Conservation (phyloP, 2,329 filamentous ascomycete genomes). For the Elsinoe perseae region DNA sequence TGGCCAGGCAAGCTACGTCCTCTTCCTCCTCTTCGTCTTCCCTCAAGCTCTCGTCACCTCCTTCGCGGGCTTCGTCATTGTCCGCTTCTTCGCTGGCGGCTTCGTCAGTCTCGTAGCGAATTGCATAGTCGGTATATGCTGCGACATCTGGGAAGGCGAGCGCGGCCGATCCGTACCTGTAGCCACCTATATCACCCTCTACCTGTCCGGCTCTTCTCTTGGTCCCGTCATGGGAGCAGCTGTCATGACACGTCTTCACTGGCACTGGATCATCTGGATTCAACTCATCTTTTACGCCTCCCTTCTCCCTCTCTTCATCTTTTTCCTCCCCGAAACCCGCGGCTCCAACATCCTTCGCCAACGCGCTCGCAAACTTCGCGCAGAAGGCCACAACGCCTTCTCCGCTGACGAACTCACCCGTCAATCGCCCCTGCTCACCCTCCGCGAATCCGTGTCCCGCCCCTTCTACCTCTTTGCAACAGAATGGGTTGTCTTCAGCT, state of each 20-base stretch:
- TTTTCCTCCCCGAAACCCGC: constrained; percentile 42
- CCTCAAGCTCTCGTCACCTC: constrained; percentile 34
- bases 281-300: constrained; percentile 39
- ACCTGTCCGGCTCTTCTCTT: constrained; percentile 29
- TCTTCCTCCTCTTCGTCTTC: constrained; percentile 34
- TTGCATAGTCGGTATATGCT: constrained; percentile 31
- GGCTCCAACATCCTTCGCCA: constrained; percentile 39
- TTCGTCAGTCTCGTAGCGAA: constrained; percentile 31
- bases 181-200: constrained; percentile 31
- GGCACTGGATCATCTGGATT: constrained; percentile 36
- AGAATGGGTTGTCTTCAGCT: constrained; percentile 43
- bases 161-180: constrained; percentile 29
- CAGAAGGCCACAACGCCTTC: too few species aligned
- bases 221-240: constrained; percentile 33
- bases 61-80: constrained; percentile 32
- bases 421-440: constrained; percentile 27
- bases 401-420: constrained; percentile 30
- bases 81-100: constrained; percentile 33
- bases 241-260: constrained; percentile 28
- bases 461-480: constrained; percentile 40
- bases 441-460: constrained; percentile 28
- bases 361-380: constrained; percentile 31
- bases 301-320: constrained; percentile 34
- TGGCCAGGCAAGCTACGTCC: constrained; percentile 26
- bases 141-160: constrained; percentile 33